Evolutionary conservation across 495 filamentous ascomycete genomes (phyloP), one percentile per base, ranked within the genome.

Genomic region (Aspergillus avenaceus): DNA sequence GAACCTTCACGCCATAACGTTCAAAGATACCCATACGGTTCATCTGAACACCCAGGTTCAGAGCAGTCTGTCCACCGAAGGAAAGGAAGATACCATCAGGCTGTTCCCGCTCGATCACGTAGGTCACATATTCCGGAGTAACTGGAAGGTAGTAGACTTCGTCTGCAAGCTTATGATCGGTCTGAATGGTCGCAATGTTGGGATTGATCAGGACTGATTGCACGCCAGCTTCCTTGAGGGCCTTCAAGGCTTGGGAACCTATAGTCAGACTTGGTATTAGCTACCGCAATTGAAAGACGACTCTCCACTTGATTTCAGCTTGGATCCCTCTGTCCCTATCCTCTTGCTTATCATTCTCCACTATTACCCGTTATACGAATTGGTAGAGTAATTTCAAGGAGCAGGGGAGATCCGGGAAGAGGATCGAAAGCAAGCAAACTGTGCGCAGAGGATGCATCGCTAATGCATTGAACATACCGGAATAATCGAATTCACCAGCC

Each of bases 71-170:
- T 45, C 93, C 93, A 70, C 93, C 93, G 62, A 98, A 98, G 22
- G 91, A 96, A 50, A 93, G 82, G 69, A 96, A 96, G 53, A 98
- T 98, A 41, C 90, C 91, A 81, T 98, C 93, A 19, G 93, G 93
- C 44, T 84, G 82, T 71, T 98, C 93, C 59, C 85, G 83, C 77
- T 92, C 86, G 70, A 98, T 98, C 51, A 98, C 90, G 68, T 96
- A 95, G 59, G 89, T 84, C 54, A 98, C 91, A 61, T 96, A 97
- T 54, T 97, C 92, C 19, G 89, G 84, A 28, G 89, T 97, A 60
- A 98, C 91, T 21, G 93, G 93, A 16, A 98, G 82, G 75, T 96
- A 98, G 76, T 97, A 98, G 49, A 98, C 90, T 76, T 98, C 95
- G 68, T 98, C 93, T 48, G 91, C 91, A 55, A 98, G 82, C 58